These are phyloP conservation scores for Blastobotrys niveus DNA, from an alignment of 1,139 yeast genomes.

Conservation along the genomic window DNA sequence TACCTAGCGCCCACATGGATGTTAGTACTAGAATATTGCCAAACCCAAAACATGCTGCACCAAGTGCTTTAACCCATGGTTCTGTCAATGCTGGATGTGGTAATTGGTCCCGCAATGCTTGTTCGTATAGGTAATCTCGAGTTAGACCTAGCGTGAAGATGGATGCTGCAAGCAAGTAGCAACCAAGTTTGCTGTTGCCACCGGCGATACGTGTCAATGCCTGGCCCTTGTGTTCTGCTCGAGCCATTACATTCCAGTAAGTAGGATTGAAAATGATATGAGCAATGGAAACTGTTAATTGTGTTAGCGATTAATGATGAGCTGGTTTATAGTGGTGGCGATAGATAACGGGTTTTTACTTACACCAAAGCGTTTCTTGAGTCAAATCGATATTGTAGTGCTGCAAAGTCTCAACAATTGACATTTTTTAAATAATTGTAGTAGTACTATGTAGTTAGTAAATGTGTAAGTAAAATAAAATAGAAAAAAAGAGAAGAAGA, in stretches of 20 bases:
- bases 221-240: conserved; percentile 73
- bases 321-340: background rate
- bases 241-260: conserved; percentile 91
- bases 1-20: conserved; percentile 92
- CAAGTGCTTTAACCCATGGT: conserved; percentile 40
- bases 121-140: conserved; percentile 71
- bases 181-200: conserved; percentile 67
- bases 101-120: conserved; percentile 54
- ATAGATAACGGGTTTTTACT: no score
- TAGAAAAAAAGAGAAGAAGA: background rate
- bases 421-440: no score
- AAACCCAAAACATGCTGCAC: conserved; percentile 45
- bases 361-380: conserved; percentile 20
- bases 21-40: conserved; percentile 78
- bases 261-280: conserved; percentile 86
- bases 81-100: conserved; percentile 34
- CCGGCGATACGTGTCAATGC: conserved; percentile 65
- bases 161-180: conserved; percentile 73
- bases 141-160: conserved; percentile 79
- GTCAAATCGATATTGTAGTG: conserved; percentile 18
- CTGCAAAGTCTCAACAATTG: conserved; percentile 1
- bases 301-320: conserved; percentile 5
- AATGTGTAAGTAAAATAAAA: background rate
- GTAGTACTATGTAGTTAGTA: no score
- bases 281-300: conserved; percentile 18